Evolutionary conservation across 768 basidiomycete genomes (phyloP).

Genomic region (Ramaria sp.): DNA sequence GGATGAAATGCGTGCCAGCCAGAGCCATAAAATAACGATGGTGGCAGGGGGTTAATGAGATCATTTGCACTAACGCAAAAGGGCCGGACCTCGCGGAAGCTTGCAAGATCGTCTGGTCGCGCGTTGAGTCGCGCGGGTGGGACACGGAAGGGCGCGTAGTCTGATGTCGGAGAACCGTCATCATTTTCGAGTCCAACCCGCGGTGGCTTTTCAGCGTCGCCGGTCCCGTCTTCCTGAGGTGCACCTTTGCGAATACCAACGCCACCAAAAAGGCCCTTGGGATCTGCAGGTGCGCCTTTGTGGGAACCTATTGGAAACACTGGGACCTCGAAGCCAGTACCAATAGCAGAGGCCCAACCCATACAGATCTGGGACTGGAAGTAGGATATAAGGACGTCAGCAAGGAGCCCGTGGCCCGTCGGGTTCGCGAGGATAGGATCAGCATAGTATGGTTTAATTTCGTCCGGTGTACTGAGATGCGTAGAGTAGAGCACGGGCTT

Average conservation of each 20-base stretch:
- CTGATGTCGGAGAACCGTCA: constrained; percentile 13
- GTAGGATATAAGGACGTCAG: constrained; percentile 88
- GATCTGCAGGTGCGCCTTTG: constrained; percentile 29
- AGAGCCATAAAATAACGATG: constrained; percentile 83
- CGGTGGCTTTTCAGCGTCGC: constrained; percentile 7
- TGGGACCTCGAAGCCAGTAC: constrained; percentile 51
- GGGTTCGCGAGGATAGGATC: constrained; percentile 78
- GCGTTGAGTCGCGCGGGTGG: constrained; percentile 64
- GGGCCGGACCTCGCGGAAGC: constrained; percentile 79
- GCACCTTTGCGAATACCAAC: constrained; percentile 73
- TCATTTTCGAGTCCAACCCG: constrained; percentile 5
- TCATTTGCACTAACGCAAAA: constrained; percentile 97
- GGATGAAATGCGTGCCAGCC: constrained; percentile 85
- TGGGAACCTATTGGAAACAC: constrained; percentile 28
- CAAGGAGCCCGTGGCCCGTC: constrained; percentile 71
- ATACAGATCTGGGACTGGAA: constrained; percentile 83
- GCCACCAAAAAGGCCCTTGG: constrained; percentile 73
- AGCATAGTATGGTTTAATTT: constrained; percentile 59
- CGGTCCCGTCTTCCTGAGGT: constrained; percentile 23
- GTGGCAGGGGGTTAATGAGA: constrained; percentile 93
- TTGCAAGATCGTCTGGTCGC: constrained; percentile 28
- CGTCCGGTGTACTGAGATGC: constrained; percentile 65
- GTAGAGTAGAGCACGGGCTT: constrained; percentile 75
- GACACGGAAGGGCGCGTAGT: constrained; percentile 35
- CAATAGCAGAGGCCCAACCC: constrained; percentile 64